These are phyloP conservation scores for Trichoderma sp. DNA, from an alignment of 2,329 filamentous ascomycete genomes.

Conservation along the genomic window DNA sequence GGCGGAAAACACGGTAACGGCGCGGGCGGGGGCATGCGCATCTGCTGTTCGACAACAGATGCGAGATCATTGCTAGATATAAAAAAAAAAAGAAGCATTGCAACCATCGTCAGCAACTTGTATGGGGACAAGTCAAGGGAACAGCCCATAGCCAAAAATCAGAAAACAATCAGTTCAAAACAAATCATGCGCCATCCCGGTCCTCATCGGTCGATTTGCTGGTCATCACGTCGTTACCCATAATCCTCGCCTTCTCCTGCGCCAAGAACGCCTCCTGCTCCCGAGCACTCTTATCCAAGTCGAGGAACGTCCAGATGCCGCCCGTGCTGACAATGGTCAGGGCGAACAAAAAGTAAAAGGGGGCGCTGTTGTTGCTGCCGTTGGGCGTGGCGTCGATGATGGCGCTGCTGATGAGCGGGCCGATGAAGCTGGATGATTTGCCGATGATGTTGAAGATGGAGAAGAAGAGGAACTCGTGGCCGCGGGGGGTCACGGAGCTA, in stretches of 20 bases:
- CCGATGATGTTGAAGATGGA: slow-evolving; percentile 68
- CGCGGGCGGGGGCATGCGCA: slow-evolving; percentile 16
- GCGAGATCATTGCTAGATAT: slow-evolving; percentile 25
- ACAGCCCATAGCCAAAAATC: neutral
- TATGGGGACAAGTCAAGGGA: slow-evolving; percentile 1
- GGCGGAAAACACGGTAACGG: neutral
- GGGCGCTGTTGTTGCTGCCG: slow-evolving; percentile 58
- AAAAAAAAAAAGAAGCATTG: slow-evolving; percentile 12
- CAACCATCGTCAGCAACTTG: slow-evolving; percentile 9
- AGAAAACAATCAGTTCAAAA: neutral
- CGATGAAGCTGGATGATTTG: slow-evolving; percentile 69
- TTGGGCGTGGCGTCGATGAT: slow-evolving; percentile 63
- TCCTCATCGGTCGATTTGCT: slow-evolving; percentile 6
- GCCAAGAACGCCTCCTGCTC: slow-evolving; percentile 61
- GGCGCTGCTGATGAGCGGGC: slow-evolving; percentile 66
- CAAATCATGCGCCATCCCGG: neutral
- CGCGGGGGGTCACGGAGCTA: slow-evolving; percentile 66
- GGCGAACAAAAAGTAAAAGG: slow-evolving; percentile 67
- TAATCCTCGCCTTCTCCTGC: slow-evolving; percentile 32
- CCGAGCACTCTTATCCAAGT: slow-evolving; percentile 59
- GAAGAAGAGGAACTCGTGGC: slow-evolving; percentile 72
- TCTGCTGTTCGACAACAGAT: slow-evolving; percentile 19
- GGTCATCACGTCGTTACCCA: slow-evolving; percentile 8
- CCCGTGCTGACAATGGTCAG: slow-evolving; percentile 57
- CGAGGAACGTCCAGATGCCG: slow-evolving; percentile 57